Evolutionary conservation across 495 filamentous ascomycete species (phyloP), one percentile per base, ranked within the genome.

Genomic region (Aspergillus egyptiacus): DNA sequence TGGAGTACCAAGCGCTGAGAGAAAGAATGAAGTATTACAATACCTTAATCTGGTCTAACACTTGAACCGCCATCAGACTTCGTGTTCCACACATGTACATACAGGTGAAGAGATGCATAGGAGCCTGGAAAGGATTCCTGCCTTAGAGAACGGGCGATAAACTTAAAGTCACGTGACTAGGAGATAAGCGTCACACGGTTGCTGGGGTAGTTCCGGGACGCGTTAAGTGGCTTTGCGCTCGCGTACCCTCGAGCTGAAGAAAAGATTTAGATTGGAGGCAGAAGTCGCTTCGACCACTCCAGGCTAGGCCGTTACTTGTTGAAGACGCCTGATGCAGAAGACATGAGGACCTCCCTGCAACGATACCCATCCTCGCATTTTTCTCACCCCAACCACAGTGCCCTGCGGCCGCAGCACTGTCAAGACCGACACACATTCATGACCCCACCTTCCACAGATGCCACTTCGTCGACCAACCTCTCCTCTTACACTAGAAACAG

Each of bases 401-500:
- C 22, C 50, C 40, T 51, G 51, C 60, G 45, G 51, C 57, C 39
- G 49, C 59, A 56, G 59, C 51, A 30, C 31, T 46, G 38, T 39
- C 53, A 36, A 40, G 34, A 13, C 41, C 45, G 20, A n/a, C 24
- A 32, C 41, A 53, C 22, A 30, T 51, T 49, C 48, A 51, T 53
- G 46, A 45, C 46, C 32, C 19, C 53, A 34, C 27, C 46, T 53
- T 44, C 46, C 60, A 56, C 60, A 58, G 58, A 70, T 72, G 67
- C 61, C 66, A 45, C 51, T 60, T 62, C 57, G 65, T 52, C 64
- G 61, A 59, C 50, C 70, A 55, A 50, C 69, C 62, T 56, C 68
- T 44, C 68, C 68, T 43, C 47, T 72, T 44, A 57, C 62, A 6
- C 53, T 74, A 34, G 71, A 74, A 55, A 62, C 77, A 48, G 78